phyloP scores from a whole-genome alignment of 1,284 basidiomycete species.

The Ustilago trichophora region DNA sequence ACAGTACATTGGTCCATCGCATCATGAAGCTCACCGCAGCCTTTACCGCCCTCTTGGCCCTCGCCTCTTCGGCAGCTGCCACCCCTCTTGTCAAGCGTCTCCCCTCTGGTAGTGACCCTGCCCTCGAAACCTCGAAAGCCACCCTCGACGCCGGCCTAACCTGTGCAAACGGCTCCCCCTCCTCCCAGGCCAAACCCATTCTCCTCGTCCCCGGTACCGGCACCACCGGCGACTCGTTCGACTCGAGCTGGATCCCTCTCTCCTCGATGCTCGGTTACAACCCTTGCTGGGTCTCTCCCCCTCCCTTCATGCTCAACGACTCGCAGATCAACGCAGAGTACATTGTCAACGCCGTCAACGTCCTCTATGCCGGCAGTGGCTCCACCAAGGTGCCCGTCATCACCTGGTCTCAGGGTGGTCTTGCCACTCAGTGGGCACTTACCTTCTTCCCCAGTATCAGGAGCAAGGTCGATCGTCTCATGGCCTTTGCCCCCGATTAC shows the following conservation, averaged over 20 bases:
- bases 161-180: conserved; percentile 19
- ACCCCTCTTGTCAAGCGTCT: conserved; percentile 21
- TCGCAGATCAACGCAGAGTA: conserved; percentile 39
- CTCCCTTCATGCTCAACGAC: conserved; percentile 43
- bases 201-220: conserved; percentile 45
- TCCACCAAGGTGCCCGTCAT: conserved; percentile 20
- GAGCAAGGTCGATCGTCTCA: conserved; percentile 12
- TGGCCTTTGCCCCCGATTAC: conserved; percentile 43
- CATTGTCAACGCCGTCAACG: conserved; percentile 35
- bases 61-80: not conserved
- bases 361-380: conserved; percentile 11
- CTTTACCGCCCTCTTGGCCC: not conserved
- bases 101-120: conserved; percentile 18
- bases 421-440: conserved; percentile 24
- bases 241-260: conserved; percentile 41
- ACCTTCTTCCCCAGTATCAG: conserved; percentile 41
- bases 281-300: conserved; percentile 37
- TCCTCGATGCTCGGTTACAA: conserved; percentile 18
- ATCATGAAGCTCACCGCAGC: conserved; percentile 12
- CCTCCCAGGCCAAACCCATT: conserved; percentile 29
- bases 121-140: conserved; percentile 8
- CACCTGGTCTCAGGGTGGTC: conserved; percentile 38
- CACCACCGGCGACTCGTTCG: conserved; percentile 21
- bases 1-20: no score
- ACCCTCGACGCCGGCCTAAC: conserved; percentile 13